Evolutionary conservation across 768 basidiomycete species (phyloP), one percentile per base, ranked within the genome.

Genomic region (Termitomyces titanicus): DNA sequence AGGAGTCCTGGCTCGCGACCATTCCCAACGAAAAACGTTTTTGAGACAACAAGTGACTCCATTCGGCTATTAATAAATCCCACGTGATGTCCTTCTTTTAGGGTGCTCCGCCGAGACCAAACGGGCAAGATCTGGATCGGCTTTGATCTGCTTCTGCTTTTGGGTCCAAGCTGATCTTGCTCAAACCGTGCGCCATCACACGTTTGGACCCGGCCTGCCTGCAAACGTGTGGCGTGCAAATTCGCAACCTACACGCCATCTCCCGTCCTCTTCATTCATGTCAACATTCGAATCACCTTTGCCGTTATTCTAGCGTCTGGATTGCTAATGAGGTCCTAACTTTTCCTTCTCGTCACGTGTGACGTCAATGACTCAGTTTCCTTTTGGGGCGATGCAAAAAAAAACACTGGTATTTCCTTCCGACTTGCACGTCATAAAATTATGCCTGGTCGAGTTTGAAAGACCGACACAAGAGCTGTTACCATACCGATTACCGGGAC

Each of bases 1-100:
- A 73, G 71, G 64, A 70, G 62, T 13, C 55, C 55, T 56, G 60
- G 48, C 55, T 63, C 59, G 73, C 73, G 70, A 74, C 73, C 72
- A 59, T 55, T 73, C 70, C 65, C 62, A 64, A 68, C 62, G 62
- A 64, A 67, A 68, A 66, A 61, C 65, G 66, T 72, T 72, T 70
- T 68, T 70, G 64, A 66, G 62, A 60, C 62, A 59, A 56, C 61
- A 61, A 64, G 64, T 72, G 68, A 71, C 68, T 69, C 68, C 54
- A 65, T 65, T 53, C 57, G 62, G 66, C 50, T 60, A 61, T 58
- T 57, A 62, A 59, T 58, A 59, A 51, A 48, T 12, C n/a, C 11
- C 59, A 63, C 64, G 63, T 64, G 63, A 64, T 24, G 27, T 25
- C 13, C 48, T 55, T 58, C 53, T 53, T 53, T 56, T 49, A 58